Base-by-base conservation (phyloP, 1,284 basidiomycete genomes). In the Xerocomus minutiporus region DNA sequence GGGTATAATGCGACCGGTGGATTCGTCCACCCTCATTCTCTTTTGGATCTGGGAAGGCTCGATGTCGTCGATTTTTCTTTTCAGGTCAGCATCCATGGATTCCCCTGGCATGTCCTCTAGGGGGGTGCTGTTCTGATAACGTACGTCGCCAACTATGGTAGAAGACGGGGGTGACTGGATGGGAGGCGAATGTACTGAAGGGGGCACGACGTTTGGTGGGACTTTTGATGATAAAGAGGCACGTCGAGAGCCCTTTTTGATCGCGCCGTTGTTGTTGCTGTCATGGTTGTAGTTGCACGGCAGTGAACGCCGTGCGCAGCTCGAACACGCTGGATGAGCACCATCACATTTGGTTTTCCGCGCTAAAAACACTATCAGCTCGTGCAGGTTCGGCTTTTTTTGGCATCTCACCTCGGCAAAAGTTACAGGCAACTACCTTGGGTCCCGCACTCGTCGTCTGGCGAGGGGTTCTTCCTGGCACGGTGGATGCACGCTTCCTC, bases 311-410 rank as follows among this genome's bases (percentile, higher is more conserved):
- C 86, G 82, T 52, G 82, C 79, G 68, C 88, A 91, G 68, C 86
- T 88, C 53, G 85, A 81, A 65, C 88, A 91, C 29, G 84, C 78
- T 31, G 88, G 88, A 64, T 87, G 86, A 20, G 77, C 83, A 41
- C 88, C 88, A 67, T 91, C 88, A 61, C 88, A 91, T 66, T 88
- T 85, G 15, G 88, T 91, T 72, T 91, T 91, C 53, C 88, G 87
- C 32, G 87, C 88, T 90, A 59, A 38, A 60, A 47, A 43, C 28
- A 46, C 12, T n/a, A 32, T 54, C 1, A 57, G 41, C 26, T 12
- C 48, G 43, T 49, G 55, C 55, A 57, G 17, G 44, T 44, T 50
- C 42, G 26, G 17, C 23, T 46, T 53, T 57, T 48, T 51, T 49
- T 46, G 44, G 41, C 23, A 48, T 35, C 59, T 53, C 63, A 89